Evolutionary conservation across 2,329 filamentous ascomycete genomes (phyloP), one percentile per base, ranked within the genome.

Genomic region (Colletotrichum sp.): DNA sequence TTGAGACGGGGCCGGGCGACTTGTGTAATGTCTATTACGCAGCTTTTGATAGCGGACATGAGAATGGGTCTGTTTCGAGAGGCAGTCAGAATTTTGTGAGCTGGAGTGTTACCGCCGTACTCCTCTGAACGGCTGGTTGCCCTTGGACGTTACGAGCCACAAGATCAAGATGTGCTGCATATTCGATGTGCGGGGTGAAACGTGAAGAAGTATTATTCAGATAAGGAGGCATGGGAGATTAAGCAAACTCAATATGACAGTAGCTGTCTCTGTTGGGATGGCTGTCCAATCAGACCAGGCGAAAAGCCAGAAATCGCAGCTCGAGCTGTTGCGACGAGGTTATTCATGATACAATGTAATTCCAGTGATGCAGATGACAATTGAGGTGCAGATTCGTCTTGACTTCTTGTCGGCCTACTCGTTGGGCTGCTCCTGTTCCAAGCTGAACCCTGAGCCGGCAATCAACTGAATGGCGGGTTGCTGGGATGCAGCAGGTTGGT

Each of bases 1-100:
- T 44, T 32, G 18, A 44, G 48, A 32, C 28, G 59, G 65, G 59
- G 9, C 68, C 34, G 55, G 13, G 26, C 70, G 65, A 69, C 71
- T 73, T 75, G 59, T 60, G 64, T 69, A 74, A 73, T 74, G 34
- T 44, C 18, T 65, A 62, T 75, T 75, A 69, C 74, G 64, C 65
- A 74, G 64, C 70, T 39, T 59, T 68, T 48, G 69, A 64, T 59
- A 48, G 34, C 34, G 44, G 24, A 63, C 12, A 24, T n/a, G 48
- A n/a, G 12, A 13, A 55, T n/a, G 15, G 64, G 24, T n/a, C 36
- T 16, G 26, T n/a, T 52, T 52, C 9, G 60, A 32, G 60, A 36
- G 28, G 60, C 28, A 15, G 28, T 6, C 28, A 26, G 28, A 22
- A 28, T 36, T 1, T 26, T 3, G 55, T 59, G 55, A 59, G 8